Evolutionary conservation across 805 yeast species (phyloP).

Genomic region (Spencermartinsiella europaea): DNA sequence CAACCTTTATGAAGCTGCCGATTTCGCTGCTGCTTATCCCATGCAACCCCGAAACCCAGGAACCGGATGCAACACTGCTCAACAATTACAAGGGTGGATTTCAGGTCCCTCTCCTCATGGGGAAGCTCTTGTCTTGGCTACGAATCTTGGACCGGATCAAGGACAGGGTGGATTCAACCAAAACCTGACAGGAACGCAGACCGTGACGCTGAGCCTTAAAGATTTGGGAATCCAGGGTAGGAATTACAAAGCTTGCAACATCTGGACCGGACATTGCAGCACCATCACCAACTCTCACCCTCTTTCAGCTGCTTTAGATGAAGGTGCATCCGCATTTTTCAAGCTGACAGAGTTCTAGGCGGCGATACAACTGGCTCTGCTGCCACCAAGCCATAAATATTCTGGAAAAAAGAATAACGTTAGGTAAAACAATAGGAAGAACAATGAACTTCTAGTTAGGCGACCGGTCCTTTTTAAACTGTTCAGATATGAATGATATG

Average conservation of each 20-base stretch:
- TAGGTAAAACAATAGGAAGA: too few relatives aligned
- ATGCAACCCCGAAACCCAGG: slow-evolving; percentile 15
- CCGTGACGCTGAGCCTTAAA: slow-evolving; percentile 4
- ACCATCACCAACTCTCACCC: neutral
- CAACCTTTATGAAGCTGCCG: slow-evolving; percentile 1
- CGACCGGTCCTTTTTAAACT: neutral
- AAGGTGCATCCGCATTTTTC: slow-evolving; percentile 7
- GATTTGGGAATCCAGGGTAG: slow-evolving; percentile 7
- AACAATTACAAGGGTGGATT: slow-evolving; percentile 13
- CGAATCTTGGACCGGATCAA: slow-evolving; percentile 15
- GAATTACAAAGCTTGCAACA: slow-evolving; percentile 1
- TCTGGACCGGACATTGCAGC: slow-evolving; percentile 6
- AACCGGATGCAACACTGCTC: slow-evolving; percentile 10
- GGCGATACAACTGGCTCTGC: neutral
- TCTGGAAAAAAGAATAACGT: too few relatives aligned
- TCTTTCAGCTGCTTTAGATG: slow-evolving; percentile 4
- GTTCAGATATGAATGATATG: neutral
- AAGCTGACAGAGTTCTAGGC: neutral
- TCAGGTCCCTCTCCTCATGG: slow-evolving; percentile 6
- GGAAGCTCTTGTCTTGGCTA: slow-evolving; percentile 8
- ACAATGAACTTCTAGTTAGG: too few relatives aligned
- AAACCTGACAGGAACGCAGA: slow-evolving; percentile 7
- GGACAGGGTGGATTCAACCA: slow-evolving; percentile 12
- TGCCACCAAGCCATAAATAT: neutral
- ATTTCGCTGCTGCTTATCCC: slow-evolving; percentile 9